Evolutionary conservation across 192 early-diverging fungal genomes (phyloP), one percentile per base, ranked within the genome.

Genomic region (Rhizophagus clarus): DNA sequence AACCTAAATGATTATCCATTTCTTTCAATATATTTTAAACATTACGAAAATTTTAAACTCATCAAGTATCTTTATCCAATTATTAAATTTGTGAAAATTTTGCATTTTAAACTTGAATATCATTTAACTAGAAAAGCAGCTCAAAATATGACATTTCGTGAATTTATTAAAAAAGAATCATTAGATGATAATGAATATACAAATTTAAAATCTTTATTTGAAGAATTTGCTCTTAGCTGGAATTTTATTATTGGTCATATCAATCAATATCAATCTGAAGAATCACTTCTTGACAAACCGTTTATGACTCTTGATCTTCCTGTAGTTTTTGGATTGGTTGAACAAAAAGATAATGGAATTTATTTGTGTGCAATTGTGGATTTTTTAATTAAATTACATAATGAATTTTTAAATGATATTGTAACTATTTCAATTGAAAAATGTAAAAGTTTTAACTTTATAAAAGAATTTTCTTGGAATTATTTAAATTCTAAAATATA

Each of bases 101-200:
- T 81, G 8, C n/a, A 40, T 1, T 37, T 22, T 5, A 22, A 60
- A 17, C 74, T 81, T 29, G 60, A 22, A 14, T 45, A 77, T 66
- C 73, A 73, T 20, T 34, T 81, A 37, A 81, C 20, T 15, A 47
- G 80, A 17, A 47, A 81, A 61, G 11, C 76, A n/a, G 80, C 80
- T 9, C 51, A 56, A 56, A 22, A 1, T 20, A 56, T 56, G 20
- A 56, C 51, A 56, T 56, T 56, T 56, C 20, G n/a, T 22, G 51
- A 56, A 56, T 56, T 56, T 56, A 22, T 56, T 22, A 22, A 56
- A 6, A 56, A 56, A 56, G 20, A 56, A 56, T 22, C 51, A 3
- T 2, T 1, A 1, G 17, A 20, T 56, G 17, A 56, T 20, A 56
- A 20, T 20, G 51, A 56, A 20, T 22, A 20, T 22, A 7, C 1